Base-by-base conservation (phyloP, 441 rosid genomes). In the Pelargonium fulgidum region DNA sequence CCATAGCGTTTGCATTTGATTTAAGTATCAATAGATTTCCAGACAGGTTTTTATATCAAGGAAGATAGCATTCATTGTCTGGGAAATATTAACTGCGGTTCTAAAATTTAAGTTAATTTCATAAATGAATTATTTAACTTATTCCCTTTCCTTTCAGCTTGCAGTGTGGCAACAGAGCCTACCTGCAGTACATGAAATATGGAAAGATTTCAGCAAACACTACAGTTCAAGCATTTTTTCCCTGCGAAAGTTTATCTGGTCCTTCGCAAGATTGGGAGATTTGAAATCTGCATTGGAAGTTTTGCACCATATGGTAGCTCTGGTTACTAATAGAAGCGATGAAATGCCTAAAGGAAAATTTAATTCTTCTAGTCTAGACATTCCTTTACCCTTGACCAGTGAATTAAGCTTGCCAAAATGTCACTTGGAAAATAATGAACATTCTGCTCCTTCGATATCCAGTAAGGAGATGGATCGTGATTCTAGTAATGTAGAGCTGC, bases 271-370 rank as follows among this genome's bases (percentile, higher is more conserved):
- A 74, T 80, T 92, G 79, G 81, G 86, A 65, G 97, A 94, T 80
- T 67, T 86, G 72, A 80, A 85, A 62, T 82, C 96, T 64, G 96
- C 97, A 22, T 84, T 70, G 81, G 80, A 85, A 73, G 61, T 81
- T 64, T 78, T 92, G 86, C 97, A 90, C 82, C 76, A 83, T 73
- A 85, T 94, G 97, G 89, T 94, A 65, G 75, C 71, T 78, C 79
- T 87, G 65, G 81, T 80, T 58, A 48, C 78, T 54, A 79, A 62
- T 11, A 81, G 82, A 74, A 75, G 76, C 75, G 20, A n/a, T 47
- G 68, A 20, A 22, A 75, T 68, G 56, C 24, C 64, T 12, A 44
- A 72, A 67, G 86, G 81, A 72, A 77, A 68, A 69, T 0, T 75
- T 66, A 67, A 63, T 71, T 81, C 81, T 72, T 72, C 82, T 42